Conservation (phyloP, 257 asterid genomes). For the Anisodus acutangulus region DNA sequence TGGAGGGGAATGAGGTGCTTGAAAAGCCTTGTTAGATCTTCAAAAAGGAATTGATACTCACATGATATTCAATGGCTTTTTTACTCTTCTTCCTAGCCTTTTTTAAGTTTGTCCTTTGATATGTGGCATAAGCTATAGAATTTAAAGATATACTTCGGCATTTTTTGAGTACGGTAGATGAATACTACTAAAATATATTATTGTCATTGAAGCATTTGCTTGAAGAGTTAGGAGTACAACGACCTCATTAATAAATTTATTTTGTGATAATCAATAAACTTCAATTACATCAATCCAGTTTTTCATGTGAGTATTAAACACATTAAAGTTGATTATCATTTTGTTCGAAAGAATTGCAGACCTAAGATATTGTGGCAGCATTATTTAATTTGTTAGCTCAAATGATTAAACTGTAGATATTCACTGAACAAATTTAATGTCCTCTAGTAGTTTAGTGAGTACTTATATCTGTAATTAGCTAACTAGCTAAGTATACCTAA, state of each 20-base stretch:
- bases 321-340: too few relatives aligned
- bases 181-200: not conserved
- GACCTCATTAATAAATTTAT: too few relatives aligned
- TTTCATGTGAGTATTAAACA: too few relatives aligned
- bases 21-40: not conserved
- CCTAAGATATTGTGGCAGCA: too few relatives aligned
- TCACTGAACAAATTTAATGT: not conserved
- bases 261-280: too few relatives aligned
- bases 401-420: too few relatives aligned
- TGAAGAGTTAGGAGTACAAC: too few relatives aligned
- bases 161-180: constrained; percentile 4
- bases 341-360: too few relatives aligned
- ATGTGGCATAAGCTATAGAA: not conserved
- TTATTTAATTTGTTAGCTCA: too few relatives aligned
- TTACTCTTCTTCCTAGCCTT: not conserved
- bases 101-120: not conserved
- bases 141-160: not conserved
- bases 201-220: too few relatives aligned
- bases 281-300: too few relatives aligned
- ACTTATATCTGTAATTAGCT: not conserved
- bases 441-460: not conserved
- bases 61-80: not conserved
- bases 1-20: constrained; percentile 19
- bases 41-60: constrained; percentile 14
- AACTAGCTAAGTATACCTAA: not conserved